These are phyloP conservation scores for Isatis tinctoria DNA, from an alignment of 345 rosid genomes.

Conservation along the genomic window DNA sequence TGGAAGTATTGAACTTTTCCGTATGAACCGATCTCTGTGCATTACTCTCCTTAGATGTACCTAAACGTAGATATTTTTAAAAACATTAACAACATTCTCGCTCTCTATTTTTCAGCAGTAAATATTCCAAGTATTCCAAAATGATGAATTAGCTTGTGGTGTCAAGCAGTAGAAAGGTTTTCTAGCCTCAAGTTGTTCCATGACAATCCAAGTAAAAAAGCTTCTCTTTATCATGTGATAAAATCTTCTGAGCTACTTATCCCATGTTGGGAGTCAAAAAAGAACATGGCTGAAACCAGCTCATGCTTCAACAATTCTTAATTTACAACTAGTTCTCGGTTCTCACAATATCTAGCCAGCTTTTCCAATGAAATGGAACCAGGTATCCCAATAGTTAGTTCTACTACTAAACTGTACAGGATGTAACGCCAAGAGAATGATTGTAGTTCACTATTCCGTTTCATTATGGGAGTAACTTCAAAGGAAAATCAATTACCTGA, in stretches of 20 bases:
- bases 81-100: constrained; percentile 18
- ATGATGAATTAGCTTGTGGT: constrained; percentile 6
- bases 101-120: constrained; percentile 3
- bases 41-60: constrained; percentile 94
- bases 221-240: not conserved
- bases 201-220: constrained; percentile 6
- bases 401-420: not conserved
- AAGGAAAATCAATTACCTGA: constrained; percentile 54
- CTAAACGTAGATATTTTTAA: constrained; percentile 38
- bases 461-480: constrained; percentile 5
- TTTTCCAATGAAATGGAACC: constrained; percentile 5
- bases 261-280: constrained; percentile 8
- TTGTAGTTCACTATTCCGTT: constrained; percentile 8
- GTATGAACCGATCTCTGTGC: constrained; percentile 85
- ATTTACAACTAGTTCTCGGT: constrained; percentile 4
- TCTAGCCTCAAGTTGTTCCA: constrained; percentile 13
- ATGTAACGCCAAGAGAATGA: constrained; percentile 5
- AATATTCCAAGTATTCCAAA: not conserved
- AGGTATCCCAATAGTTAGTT: constrained; percentile 1
- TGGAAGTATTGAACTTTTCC: constrained; percentile 84
- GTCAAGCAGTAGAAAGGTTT: constrained; percentile 5
- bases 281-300: constrained; percentile 5
- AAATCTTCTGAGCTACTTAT: constrained; percentile 9
- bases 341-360: constrained; percentile 3
- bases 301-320: not conserved